Evolutionary conservation across 2,329 filamentous ascomycete genomes (phyloP).

Genomic region (Diaporthe batatas): DNA sequence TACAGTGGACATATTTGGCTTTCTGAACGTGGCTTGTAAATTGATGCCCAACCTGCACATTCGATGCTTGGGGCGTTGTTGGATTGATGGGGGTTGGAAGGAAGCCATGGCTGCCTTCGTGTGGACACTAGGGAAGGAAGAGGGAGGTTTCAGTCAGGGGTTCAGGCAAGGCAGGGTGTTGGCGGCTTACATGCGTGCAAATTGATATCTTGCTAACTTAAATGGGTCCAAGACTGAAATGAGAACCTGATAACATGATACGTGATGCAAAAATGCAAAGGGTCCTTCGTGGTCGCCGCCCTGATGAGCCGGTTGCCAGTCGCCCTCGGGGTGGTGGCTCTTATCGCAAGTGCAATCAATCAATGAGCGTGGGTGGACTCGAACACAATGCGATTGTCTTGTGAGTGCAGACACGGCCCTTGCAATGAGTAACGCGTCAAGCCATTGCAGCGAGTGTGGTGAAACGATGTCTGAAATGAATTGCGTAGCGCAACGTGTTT

Average conservation of each 20-base stretch:
- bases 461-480: background rate
- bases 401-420: background rate
- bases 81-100: conserved; percentile 10
- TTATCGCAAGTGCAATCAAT: background rate
- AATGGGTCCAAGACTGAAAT: conserved; percentile 9
- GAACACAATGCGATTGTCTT: conserved; percentile 40
- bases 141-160: conserved; percentile 5
- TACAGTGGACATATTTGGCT: conserved; percentile 9
- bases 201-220: conserved; percentile 27
- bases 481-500: too few relatives aligned
- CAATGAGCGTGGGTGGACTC: too few relatives aligned
- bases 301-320: background rate
- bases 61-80: conserved; percentile 25
- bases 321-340: background rate
- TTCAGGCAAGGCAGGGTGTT: conserved; percentile 27
- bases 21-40: conserved; percentile 18
- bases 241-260: conserved; percentile 2
- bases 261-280: background rate
- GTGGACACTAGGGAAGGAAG: background rate
- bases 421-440: background rate
- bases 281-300: background rate
- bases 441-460: background rate
- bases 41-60: conserved; percentile 19
- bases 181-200: conserved; percentile 36
- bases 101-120: background rate